Evolutionary conservation across 2,329 filamentous ascomycete genomes (phyloP).

Genomic region (Botrytis medusae): DNA sequence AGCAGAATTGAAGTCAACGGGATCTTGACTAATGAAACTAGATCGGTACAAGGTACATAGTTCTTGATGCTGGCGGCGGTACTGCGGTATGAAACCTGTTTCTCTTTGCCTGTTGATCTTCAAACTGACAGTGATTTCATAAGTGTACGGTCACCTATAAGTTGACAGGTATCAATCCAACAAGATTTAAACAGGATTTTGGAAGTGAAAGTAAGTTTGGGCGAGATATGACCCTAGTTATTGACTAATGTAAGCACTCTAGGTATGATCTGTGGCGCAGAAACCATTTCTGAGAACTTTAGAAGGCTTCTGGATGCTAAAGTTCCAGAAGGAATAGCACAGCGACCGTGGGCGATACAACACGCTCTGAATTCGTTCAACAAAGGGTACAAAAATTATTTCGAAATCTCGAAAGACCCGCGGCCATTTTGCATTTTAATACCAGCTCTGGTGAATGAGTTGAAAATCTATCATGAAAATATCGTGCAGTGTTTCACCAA

Average conservation of each 20-base stretch:
- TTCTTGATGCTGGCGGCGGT: neutral
- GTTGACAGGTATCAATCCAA: neutral
- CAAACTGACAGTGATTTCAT: neutral
- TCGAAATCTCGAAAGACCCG: neutral
- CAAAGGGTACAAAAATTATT: neutral
- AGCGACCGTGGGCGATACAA: neutral
- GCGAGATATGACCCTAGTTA: neutral
- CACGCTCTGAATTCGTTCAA: neutral
- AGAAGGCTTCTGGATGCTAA: neutral
- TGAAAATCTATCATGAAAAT: neutral
- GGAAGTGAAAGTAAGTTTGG: slow-evolving; percentile 4
- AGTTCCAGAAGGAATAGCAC: neutral
- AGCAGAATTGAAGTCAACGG: neutral
- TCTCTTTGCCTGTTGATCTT: neutral
- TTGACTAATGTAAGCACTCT: neutral
- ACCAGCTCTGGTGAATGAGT: neutral
- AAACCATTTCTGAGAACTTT: slow-evolving; percentile 13
- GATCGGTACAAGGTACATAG: neutral
- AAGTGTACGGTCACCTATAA: slow-evolving; percentile 9
- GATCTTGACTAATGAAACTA: neutral
- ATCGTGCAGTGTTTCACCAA: neutral
- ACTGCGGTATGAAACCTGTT: neutral
- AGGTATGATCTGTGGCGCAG: slow-evolving; percentile 17
- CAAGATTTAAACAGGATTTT: slow-evolving; percentile 11
- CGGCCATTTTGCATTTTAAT: neutral